Percentiles rank a stretch among this genome's conserved stretches.
phyloP scores from a whole-genome alignment of 75 land plant species.

The Pinus tabuliformis region DNA sequence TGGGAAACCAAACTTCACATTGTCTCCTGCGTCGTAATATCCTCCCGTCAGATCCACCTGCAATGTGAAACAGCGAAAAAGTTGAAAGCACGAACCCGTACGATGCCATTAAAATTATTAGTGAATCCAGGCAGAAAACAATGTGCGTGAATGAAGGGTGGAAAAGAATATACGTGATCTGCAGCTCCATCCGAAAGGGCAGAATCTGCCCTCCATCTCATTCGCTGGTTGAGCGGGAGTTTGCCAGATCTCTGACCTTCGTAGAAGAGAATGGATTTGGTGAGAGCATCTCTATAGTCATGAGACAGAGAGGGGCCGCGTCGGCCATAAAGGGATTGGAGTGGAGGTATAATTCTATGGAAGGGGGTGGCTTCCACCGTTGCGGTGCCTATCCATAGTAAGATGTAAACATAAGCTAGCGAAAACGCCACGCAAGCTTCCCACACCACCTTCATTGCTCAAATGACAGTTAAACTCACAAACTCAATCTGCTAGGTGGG shows the following conservation, averaged over 20 bases:
- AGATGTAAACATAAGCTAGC: too few relatives aligned
- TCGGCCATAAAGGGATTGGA: too few relatives aligned
- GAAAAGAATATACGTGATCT: slow-evolving; percentile 11
- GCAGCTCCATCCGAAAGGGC: slow-evolving; percentile 27
- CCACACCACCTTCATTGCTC: too few relatives aligned
- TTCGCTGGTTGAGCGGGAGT: slow-evolving; percentile 32
- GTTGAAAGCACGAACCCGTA: too few relatives aligned
- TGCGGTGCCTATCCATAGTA: too few relatives aligned
- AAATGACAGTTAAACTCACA: too few relatives aligned
- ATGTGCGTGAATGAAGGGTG: slow-evolving; percentile 24
- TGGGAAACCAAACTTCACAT: slow-evolving; percentile 75
- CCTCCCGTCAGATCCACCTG: slow-evolving; percentile 76
- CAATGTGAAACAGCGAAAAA: background rate
- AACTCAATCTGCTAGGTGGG: too few relatives aligned
- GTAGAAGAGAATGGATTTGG: slow-evolving; percentile 31
- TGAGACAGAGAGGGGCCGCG: background rate
- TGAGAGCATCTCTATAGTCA: slow-evolving; percentile 31
- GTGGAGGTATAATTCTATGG: too few relatives aligned
- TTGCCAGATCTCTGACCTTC: slow-evolving; percentile 43
- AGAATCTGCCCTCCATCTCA: slow-evolving; percentile 38
- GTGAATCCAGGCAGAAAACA: slow-evolving; percentile 10
- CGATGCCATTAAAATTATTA: too few relatives aligned
- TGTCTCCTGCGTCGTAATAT: slow-evolving; percentile 81
- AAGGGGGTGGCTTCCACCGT: too few relatives aligned
- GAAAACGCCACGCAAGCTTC: too few relatives aligned